Conservation (phyloP, 306 rosid genomes). For the Boehmeria nivea region DNA sequence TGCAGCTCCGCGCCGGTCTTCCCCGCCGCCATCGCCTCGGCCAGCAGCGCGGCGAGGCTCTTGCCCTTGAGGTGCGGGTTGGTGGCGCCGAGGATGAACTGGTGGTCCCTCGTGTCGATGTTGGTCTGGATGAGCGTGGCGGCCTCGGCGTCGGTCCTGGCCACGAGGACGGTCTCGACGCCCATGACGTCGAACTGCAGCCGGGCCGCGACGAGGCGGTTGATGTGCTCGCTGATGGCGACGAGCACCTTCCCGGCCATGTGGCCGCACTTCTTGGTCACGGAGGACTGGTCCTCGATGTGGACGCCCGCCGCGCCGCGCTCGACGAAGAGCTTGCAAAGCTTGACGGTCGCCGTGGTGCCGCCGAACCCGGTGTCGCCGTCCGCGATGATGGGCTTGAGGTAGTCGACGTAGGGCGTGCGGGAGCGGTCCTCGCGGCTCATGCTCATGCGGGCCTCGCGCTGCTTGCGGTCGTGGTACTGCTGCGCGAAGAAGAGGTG, state of each 20-base stretch:
- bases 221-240: conserved; percentile 72
- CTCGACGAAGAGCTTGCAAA: conserved; percentile 92
- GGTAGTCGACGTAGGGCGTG: conserved; percentile 75
- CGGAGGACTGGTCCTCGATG: conserved; percentile 91
- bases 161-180: conserved; percentile 79
- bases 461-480: conserved; percentile 86
- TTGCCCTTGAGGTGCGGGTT: conserved; percentile 49
- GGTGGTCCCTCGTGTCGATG: conserved; percentile 77
- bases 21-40: conserved; percentile 57
- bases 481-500: conserved; percentile 89
- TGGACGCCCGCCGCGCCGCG: conserved; percentile 96
- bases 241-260: conserved; percentile 96
- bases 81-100: conserved; percentile 78
- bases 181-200: conserved; percentile 95
- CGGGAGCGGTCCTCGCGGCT: conserved; percentile 67
- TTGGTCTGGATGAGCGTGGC: conserved; percentile 83
- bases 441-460: conserved; percentile 81
- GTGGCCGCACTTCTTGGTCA: conserved; percentile 93
- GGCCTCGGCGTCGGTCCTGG: conserved; percentile 82
- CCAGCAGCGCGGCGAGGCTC: conserved; percentile 50
- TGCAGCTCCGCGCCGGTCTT: conserved; percentile 79
- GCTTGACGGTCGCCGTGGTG: conserved; percentile 85
- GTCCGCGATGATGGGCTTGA: conserved; percentile 91
- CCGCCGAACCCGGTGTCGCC: conserved; percentile 92
- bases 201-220: conserved; percentile 86